Percentiles rank a stretch among this genome's conserved stretches.
phyloP scores from a whole-genome alignment of 2,329 filamentous ascomycete genomes.

The Parasarocladium wereldwijsianum region DNA sequence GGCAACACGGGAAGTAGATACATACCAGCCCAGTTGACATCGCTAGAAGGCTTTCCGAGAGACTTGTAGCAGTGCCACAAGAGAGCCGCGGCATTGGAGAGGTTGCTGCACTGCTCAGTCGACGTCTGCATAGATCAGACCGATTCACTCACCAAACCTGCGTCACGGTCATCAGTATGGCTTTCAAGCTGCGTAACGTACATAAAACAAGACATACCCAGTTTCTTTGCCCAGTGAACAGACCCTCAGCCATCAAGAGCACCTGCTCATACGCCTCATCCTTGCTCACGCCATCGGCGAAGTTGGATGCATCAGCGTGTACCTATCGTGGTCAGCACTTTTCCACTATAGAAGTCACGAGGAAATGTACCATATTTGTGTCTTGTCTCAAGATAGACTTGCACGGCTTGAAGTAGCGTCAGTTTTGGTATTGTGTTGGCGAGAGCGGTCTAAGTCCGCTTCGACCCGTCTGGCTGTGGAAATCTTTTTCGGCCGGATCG shows the following conservation, averaged over 20 bases:
- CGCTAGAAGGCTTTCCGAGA: constrained; percentile 45
- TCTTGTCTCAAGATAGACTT: constrained; percentile 6
- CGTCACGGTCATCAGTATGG: not conserved
- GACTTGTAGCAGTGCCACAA: constrained; percentile 72
- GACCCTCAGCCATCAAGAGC: constrained; percentile 50
- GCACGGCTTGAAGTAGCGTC: too few species aligned
- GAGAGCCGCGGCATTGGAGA: constrained; percentile 60
- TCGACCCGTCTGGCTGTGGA: too few species aligned
- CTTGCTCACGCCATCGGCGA: constrained; percentile 51
- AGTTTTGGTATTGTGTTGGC: too few species aligned
- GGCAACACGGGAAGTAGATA: constrained; percentile 2
- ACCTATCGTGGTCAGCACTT: constrained; percentile 30
- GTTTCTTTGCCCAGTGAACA: constrained; percentile 61
- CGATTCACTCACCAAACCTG: constrained; percentile 11
- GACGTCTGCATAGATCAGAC: not conserved
- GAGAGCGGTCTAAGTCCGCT: too few species aligned
- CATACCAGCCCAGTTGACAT: constrained; percentile 64
- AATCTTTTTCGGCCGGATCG: too few species aligned
- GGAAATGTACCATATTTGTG: too few species aligned
- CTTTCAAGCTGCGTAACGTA: constrained; percentile 2
- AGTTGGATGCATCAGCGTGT: constrained; percentile 68
- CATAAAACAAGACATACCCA: constrained; percentile 42
- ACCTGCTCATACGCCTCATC: constrained; percentile 62
- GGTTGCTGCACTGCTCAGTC: constrained; percentile 38
- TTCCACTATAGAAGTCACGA: not conserved